Base-by-base conservation (phyloP, 2,329 filamentous ascomycete genomes). In the Scedosporium dehoogii region DNA sequence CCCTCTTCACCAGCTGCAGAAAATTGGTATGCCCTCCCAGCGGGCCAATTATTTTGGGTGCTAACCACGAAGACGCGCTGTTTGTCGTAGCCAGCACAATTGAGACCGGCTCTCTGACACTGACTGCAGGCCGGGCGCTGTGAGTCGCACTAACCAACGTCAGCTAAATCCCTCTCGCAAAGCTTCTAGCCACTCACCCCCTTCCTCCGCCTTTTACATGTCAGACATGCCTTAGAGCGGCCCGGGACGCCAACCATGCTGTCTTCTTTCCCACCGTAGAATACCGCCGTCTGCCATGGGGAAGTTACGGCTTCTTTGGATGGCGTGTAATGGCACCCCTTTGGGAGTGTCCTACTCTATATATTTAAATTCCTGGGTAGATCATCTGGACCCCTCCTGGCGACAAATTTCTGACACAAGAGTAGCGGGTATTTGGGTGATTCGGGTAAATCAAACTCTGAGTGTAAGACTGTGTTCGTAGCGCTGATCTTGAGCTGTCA, bases 221-320 rank as follows among this genome's bases (percentile, higher is more conserved):
- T 59, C 16, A 21, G 16, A 33, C 57, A 59, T 9, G 57, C 57
- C 14, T 59, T 59, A 7, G 57, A 59, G 9, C 57, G 57, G 4
- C 57, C 57, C 3, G 57, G 57, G n/a, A 59, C 57, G 3, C 57
- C 57, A 6, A 59, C 57, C 57, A 59, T 59, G 33, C 16, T 51
- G 59, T 66, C 3, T 5, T 27, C 5, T 27, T 27, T 27, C 3
- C 5, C 5, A 27, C 5, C 5, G 25, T 3, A 3, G 5, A 27
- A 27, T 5, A 5, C 5, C 5, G 3, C 25, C 25, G 25, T 27
- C 25, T 5, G 25, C 5, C 25, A 5, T 5, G 25, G n/a, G n/a
- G n/a, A n/a, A n/a, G n/a, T n/a, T n/a, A n/a, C n/a, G n/a, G n/a
- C n/a, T n/a, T n/a, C n/a, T n/a, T n/a, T n/a, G n/a, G n/a, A n/a